Base-by-base conservation (phyloP, 2,329 filamentous ascomycete species). In the Grosmannia huntii region DNA sequence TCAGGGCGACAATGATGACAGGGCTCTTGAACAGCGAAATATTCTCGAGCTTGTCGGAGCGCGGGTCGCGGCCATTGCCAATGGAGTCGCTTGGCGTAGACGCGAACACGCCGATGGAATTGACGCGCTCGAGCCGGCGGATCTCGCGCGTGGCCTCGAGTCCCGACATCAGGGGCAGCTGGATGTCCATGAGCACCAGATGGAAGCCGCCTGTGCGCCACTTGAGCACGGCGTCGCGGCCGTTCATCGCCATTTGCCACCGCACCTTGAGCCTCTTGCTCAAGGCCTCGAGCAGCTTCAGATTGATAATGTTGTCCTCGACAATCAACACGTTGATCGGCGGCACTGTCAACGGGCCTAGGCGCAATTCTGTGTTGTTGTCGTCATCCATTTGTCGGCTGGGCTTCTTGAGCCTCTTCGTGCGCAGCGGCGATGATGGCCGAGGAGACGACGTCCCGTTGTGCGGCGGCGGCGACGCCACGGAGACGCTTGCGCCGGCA, bases 261-360 rank as follows among this genome's bases (percentile, higher is more conserved):
- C 94, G 83, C 7, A 99, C 94, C 68, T 96, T 96, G 55, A 99
- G 78, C 54, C 90, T 81, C 73, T 96, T 96, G 78, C 97, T 92
- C 67, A 99, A 95, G 1, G 91, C 90, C 68, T 96, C 92, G 41
- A 99, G 76, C 11, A 99, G 83, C 67, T 90, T 89, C 64, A 97
- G 76, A 68, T 97, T 99, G 78, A 99, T 97, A 62, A 94, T 90
- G 71, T 99, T 99, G 74, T 99, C 94, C 74, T 99, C 94, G 16
- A 99, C 94, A 61, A 99, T 96, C 50, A 99, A 78, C 9, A 97
- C 91, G 65, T 95, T 97, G 73, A 99, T 97, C 1, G 94, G 92
- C 9, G 94, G 94, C 0, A 97, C 90, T 64, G 92, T 90, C 31
- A 95, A 79, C 65, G 89, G 78, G 33, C 82, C 84, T 4, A 84